Evolutionary conservation across 371 early-diverging fungal species (phyloP).

Genomic region (Rozella allomycis): DNA sequence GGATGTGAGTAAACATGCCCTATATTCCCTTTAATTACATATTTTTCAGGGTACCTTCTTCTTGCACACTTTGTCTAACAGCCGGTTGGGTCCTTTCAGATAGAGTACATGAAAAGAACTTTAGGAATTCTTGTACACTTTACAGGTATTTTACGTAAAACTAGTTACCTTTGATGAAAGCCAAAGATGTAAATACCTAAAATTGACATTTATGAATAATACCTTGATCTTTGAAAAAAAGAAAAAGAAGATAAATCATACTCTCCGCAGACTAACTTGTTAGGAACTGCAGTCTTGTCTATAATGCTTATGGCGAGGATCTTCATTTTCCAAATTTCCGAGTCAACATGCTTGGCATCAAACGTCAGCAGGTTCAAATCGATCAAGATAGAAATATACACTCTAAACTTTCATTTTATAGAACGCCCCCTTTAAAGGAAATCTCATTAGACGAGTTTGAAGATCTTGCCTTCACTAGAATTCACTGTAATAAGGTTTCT

Average conservation of each 20-base stretch:
- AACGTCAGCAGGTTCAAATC: too few species aligned
- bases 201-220: slow-evolving; percentile 4
- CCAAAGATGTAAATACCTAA: not conserved
- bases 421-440: too few species aligned
- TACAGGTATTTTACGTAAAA: slow-evolving; percentile 2
- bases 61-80: slow-evolving; percentile 60
- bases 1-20: slow-evolving; percentile 53
- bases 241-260: slow-evolving; percentile 61
- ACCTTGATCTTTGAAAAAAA: slow-evolving; percentile 70
- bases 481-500: too few species aligned
- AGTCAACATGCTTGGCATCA: too few species aligned
- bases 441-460: too few species aligned
- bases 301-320: slow-evolving; percentile 27
- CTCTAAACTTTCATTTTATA: too few species aligned
- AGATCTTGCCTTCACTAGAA: too few species aligned
- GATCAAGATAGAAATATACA: too few species aligned
- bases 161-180: not conserved
- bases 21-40: slow-evolving; percentile 37
- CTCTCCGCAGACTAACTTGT: slow-evolving; percentile 27
- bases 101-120: slow-evolving; percentile 58
- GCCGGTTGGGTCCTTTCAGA: slow-evolving; percentile 66
- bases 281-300: slow-evolving; percentile 16
- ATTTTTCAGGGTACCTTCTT: slow-evolving; percentile 34
- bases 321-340: too few species aligned
- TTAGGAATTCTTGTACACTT: slow-evolving; percentile 73